Percentiles rank a stretch among this genome's conserved stretches.
Evolutionary conservation across 495 filamentous ascomycete species (phyloP).

Genomic region (Pseudevernia furfuracea): DNA sequence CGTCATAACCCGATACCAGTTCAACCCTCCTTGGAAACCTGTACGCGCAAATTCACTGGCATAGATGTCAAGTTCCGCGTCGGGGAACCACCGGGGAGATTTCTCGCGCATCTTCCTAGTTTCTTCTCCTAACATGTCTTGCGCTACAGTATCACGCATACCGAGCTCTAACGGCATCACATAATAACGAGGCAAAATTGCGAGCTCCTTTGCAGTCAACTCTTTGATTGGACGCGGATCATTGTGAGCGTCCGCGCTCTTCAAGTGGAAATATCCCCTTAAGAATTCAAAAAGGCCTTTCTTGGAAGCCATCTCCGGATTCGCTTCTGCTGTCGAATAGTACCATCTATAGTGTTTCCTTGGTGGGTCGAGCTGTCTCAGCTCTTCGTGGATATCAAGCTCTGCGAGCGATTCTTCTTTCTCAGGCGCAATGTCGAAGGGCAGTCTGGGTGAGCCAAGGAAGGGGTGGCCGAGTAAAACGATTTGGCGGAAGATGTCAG

Average conservation of each 20-base stretch:
- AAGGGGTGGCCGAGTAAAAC: constrained; percentile 53
- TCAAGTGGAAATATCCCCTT: constrained; percentile 61
- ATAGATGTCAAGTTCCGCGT: constrained; percentile 53
- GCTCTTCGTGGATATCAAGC: constrained; percentile 47
- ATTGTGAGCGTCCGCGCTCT: constrained; percentile 50
- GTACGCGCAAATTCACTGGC: constrained; percentile 53
- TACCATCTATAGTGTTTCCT: constrained; percentile 67
- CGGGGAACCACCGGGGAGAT: constrained; percentile 42
- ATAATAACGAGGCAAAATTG: constrained; percentile 58
- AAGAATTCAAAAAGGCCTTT: constrained; percentile 52
- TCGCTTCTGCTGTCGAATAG: constrained; percentile 51
- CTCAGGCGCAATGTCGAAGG: constrained; percentile 1
- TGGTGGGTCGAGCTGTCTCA: constrained; percentile 44
- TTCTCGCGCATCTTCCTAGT: constrained; percentile 14
- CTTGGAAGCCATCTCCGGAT: constrained; percentile 50
- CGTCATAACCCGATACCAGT: constrained; percentile 59
- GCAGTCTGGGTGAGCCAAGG: constrained; percentile 36
- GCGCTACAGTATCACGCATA: constrained; percentile 50
- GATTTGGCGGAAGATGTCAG: constrained; percentile 53
- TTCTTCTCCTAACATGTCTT: constrained; percentile 47
- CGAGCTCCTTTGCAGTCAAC: constrained; percentile 50
- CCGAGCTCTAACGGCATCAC: constrained; percentile 52
- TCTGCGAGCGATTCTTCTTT: constrained; percentile 33
- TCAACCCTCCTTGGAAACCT: constrained; percentile 63
- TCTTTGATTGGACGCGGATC: constrained; percentile 42